phyloP scores from a whole-genome alignment of 176 grass and related monocot genomes.

The Aegilops sharonensis region DNA sequence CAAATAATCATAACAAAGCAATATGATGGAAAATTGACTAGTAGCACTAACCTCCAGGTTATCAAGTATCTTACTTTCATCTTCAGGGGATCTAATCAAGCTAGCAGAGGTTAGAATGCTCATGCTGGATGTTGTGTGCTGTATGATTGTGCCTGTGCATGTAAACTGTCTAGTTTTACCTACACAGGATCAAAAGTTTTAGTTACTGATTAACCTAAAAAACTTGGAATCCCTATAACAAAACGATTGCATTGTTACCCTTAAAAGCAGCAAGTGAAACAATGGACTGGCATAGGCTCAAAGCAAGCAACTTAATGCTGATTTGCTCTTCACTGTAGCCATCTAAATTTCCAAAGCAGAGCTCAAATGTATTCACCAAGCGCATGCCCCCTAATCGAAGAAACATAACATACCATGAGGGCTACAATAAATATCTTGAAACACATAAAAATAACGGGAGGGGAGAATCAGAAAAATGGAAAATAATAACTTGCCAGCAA shows the following conservation, averaged over 20 bases:
- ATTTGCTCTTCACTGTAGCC: neutral
- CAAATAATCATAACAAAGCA: neutral
- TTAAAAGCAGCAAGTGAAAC: neutral
- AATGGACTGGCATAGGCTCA: neutral
- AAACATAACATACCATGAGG: neutral
- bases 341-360: neutral
- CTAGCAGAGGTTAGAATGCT: constrained; percentile 23
- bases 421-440: neutral
- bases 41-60: constrained; percentile 8
- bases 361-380: neutral
- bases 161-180: neutral
- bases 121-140: neutral
- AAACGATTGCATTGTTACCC: neutral
- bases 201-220: neutral
- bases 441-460: neutral
- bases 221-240: neutral
- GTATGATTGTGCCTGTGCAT: constrained; percentile 16
- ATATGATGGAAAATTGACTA: neutral
- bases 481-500: neutral
- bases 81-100: constrained; percentile 15
- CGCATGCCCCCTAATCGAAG: neutral
- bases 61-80: neutral
- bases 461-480: neutral
- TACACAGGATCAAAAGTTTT: neutral
- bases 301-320: neutral